Percentiles rank a stretch among this genome's conserved stretches.
Evolutionary conservation across 768 basidiomycete genomes (phyloP).

Genomic region (Podaxis sp.): DNA sequence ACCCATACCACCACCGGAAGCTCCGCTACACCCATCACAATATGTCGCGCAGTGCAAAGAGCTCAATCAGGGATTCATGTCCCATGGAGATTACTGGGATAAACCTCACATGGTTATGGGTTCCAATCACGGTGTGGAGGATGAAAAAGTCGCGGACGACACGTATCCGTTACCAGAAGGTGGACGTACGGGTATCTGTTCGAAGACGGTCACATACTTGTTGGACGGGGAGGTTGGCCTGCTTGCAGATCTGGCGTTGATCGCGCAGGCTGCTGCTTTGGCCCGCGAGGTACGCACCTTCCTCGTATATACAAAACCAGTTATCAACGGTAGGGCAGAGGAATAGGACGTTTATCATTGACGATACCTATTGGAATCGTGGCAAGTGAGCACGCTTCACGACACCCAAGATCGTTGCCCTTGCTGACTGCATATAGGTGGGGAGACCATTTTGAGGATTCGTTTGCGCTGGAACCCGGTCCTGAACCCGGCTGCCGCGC

Average conservation of each 20-base stretch:
- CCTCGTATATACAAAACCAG: slow-evolving; percentile 5
- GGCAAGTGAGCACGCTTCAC: slow-evolving; percentile 51
- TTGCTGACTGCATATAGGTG: slow-evolving; percentile 40
- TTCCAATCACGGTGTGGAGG: slow-evolving; percentile 31
- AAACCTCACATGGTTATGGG: slow-evolving; percentile 32
- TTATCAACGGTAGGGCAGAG: slow-evolving; percentile 34
- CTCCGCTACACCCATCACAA: slow-evolving; percentile 54
- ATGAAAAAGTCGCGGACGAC: slow-evolving; percentile 18
- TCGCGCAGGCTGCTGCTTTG: slow-evolving; percentile 66
- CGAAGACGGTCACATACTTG: slow-evolving; percentile 71
- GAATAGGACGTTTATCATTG: slow-evolving; percentile 65
- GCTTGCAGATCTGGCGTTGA: slow-evolving; percentile 61
- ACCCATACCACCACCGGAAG: slow-evolving; percentile 52
- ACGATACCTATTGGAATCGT: slow-evolving; percentile 73
- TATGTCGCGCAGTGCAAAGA: slow-evolving; percentile 59
- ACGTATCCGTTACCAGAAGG: slow-evolving; percentile 16
- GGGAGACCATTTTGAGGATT: slow-evolving; percentile 63
- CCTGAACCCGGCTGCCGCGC: slow-evolving; percentile 63
- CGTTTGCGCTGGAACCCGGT: slow-evolving; percentile 52
- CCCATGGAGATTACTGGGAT: slow-evolving; percentile 56
- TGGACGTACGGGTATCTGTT: slow-evolving; percentile 37
- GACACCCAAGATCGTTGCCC: neutral
- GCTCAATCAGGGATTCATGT: slow-evolving; percentile 44
- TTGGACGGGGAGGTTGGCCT: slow-evolving; percentile 66
- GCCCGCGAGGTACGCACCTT: slow-evolving; percentile 55